Evolutionary conservation across 345 rosid genomes (phyloP), one percentile per base, ranked within the genome.

Genomic region (Psidium friedrichsthalianum): DNA sequence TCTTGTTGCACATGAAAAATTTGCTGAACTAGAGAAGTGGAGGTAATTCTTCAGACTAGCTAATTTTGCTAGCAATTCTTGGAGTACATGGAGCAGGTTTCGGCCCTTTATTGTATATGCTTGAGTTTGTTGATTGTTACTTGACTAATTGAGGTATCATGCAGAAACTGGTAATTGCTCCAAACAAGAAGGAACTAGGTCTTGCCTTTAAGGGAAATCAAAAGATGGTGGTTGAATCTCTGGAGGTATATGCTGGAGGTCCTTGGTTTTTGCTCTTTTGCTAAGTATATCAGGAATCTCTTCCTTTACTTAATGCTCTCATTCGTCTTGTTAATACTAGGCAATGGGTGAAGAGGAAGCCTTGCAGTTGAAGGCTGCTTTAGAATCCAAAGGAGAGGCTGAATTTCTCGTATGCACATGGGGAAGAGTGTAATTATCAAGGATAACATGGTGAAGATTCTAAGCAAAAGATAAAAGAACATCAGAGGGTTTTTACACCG

Each of bases 281-380:
- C 80, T 36, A 69, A 36, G 78, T 2, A 1, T 69, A 69, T 32
- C 9, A 36, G 6, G 44, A 64, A 64, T 32, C 47, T 69, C 47
- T 32, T 69, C 80, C 42, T 69, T 69, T 69, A 69, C 12, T 11
- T 69, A 18, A 69, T 69, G 47, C 80, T 8, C 36, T 47, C 32
- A 20, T 40, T 56, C 57, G 58, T 47, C 22, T 52, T 76, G 12
- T 85, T 69, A 29, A 11, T 87, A 25, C 82, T 87, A 97, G 99
- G 97, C 95, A 51, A 95, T 97, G 99, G 88, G 86, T 49, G 98
- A 97, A 88, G 87, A 93, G 89, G 99, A 97, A 92, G 99, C 99
- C 69, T 69, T 97, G 91, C 92, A 91, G 87, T 93, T 97, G 98
- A 97, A 95, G 86, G 92, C 94, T 51, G 29, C 91, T 47, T 82